Percentiles rank a stretch among this genome's conserved stretches.
These are phyloP conservation scores for Ganoderma sinense DNA, from an alignment of 1,284 basidiomycete species.

Conservation along the genomic window DNA sequence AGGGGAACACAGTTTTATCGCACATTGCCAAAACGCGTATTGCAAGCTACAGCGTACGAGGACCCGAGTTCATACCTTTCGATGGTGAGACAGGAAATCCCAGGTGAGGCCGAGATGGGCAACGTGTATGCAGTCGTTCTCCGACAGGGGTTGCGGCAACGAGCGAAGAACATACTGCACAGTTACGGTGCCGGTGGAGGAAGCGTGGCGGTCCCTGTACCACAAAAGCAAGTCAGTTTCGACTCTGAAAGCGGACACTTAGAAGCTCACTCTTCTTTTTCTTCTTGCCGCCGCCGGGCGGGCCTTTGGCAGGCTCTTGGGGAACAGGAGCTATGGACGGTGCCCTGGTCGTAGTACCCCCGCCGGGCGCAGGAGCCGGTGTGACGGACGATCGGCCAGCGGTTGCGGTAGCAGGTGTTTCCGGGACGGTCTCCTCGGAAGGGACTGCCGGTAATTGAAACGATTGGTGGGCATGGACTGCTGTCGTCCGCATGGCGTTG, in stretches of 20 bases:
- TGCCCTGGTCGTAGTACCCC: constrained; percentile 48
- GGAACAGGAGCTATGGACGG: constrained; percentile 46
- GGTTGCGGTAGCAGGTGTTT: constrained; percentile 50
- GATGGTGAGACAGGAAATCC: background rate
- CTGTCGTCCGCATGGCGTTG: constrained; percentile 81
- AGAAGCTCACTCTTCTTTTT: constrained; percentile 67
- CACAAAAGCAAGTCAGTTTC: constrained; percentile 8
- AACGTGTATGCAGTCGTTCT: background rate
- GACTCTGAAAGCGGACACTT: background rate
- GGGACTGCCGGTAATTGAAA: constrained; percentile 43
- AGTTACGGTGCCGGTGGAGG: constrained; percentile 17
- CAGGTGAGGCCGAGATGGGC: background rate
- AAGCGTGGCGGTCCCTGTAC: constrained; percentile 31
- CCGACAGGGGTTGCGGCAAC: background rate
- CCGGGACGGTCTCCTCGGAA: constrained; percentile 46
- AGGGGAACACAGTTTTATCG: background rate
- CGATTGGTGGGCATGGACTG: constrained; percentile 65
- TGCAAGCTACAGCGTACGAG: background rate
- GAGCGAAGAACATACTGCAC: background rate
- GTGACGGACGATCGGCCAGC: constrained; percentile 54
- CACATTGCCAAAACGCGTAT: background rate
- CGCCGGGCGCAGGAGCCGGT: constrained; percentile 57
- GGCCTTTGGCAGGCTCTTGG: constrained; percentile 56
- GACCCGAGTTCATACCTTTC: constrained; percentile 2
- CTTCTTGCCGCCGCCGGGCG: constrained; percentile 67